phyloP scores from a whole-genome alignment of 192 early-diverging fungal species.

The Coemansia sp. region DNA sequence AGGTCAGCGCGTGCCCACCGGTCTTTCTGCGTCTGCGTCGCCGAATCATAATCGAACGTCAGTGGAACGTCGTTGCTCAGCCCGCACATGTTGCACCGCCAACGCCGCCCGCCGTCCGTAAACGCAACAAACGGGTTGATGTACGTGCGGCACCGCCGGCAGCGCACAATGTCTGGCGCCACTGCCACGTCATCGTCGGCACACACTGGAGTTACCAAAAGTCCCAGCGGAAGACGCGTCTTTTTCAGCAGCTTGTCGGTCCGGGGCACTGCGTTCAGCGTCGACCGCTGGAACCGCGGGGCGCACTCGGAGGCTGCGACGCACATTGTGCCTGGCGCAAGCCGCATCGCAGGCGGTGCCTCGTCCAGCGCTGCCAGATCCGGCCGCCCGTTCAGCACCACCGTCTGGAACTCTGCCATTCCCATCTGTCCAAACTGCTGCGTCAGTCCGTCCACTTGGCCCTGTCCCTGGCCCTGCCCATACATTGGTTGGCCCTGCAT shows the following conservation, averaged over 20 bases:
- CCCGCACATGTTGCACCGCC: slow-evolving; percentile 96
- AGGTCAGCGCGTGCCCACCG: slow-evolving; percentile 87
- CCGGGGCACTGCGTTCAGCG: slow-evolving; percentile 85
- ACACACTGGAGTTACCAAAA: slow-evolving; percentile 84
- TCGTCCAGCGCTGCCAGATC: slow-evolving; percentile 40
- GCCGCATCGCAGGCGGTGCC: slow-evolving; percentile 34
- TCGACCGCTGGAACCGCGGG: slow-evolving; percentile 82
- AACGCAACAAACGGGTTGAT: slow-evolving; percentile 96
- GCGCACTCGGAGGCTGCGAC: slow-evolving; percentile 57
- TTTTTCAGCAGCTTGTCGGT: slow-evolving; percentile 79
- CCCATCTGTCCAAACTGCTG: slow-evolving; percentile 51
- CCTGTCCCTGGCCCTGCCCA: slow-evolving; percentile 34
- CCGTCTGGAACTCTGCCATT: slow-evolving; percentile 29
- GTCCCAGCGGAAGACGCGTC: slow-evolving; percentile 83
- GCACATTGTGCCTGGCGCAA: slow-evolving; percentile 42
- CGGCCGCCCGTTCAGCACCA: slow-evolving; percentile 42
- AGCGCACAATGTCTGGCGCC: slow-evolving; percentile 91
- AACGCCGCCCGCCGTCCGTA: slow-evolving; percentile 91
- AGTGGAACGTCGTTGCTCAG: slow-evolving; percentile 84
- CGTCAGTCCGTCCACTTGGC: slow-evolving; percentile 32
- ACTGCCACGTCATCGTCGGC: slow-evolving; percentile 60
- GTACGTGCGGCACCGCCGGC: slow-evolving; percentile 91
- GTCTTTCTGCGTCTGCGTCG: slow-evolving; percentile 74
- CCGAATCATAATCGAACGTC: slow-evolving; percentile 74
- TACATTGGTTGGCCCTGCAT: slow-evolving; percentile 6